Base-by-base conservation (phyloP, 2,329 filamentous ascomycete genomes). In the Mariannaea elegans region DNA sequence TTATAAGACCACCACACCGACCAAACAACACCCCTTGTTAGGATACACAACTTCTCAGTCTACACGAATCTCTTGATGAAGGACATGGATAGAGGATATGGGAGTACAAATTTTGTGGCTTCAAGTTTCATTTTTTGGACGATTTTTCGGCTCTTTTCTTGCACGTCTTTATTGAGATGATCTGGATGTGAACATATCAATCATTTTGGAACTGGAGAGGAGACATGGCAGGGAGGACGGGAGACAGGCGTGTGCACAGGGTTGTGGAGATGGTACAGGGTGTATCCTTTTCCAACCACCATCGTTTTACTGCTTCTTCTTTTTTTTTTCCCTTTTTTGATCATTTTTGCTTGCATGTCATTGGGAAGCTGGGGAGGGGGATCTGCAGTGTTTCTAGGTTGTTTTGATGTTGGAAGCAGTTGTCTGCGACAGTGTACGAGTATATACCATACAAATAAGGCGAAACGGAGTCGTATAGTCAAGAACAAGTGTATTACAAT, bases 81-180 rank as follows among this genome's bases (percentile, higher is more conserved):
- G 48, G 61, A 59, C 61, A 66, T 39, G 65, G 65, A 68, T 71
- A 71, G 66, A 71, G 65, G 68, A 61, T 56, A 68, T 42, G 65
- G 66, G 68, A 68, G 68, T 71, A 70, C 50, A 67, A 60, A 57
- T 49, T 58, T 50, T 55, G 52, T 44, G 59, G 52, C 57, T 60
- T 65, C 19, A 48, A 31, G 53, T 54, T 56, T 47, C 23, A 7
- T 2, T 49, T 67, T 63, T 41, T 16, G 55, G 32, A 7, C 13
- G 14, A 10, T 36, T 14, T 45, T 56, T 16, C 21, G n/a, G 47
- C 55, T 32, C 48, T 63, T 51, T 23, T 45, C 48, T 41, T 44
- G 23, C 24, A 27, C 9, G 5, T 27, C 9, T 34, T 14, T 34
- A 13, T 14, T 10, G 31, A 44, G 63, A 24, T 39, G 36, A 49